Conservation (phyloP, 495 filamentous ascomycete genomes). For the Hypomontagnella submonticulosa region DNA sequence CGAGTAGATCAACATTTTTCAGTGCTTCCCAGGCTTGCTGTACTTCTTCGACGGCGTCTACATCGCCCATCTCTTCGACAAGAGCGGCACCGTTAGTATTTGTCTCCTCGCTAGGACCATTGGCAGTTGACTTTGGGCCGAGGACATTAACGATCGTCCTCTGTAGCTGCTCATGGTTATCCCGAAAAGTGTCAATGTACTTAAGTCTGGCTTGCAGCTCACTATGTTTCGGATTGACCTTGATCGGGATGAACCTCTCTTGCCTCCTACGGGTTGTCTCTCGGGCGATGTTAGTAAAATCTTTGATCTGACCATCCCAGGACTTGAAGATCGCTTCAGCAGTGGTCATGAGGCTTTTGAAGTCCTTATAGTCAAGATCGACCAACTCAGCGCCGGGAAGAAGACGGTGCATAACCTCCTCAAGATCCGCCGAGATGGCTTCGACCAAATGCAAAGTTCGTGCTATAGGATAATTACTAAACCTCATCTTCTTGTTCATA, state of each 20-base stretch:
- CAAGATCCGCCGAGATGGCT: slow-evolving; percentile 95
- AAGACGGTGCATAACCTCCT: slow-evolving; percentile 82
- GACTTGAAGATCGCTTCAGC: slow-evolving; percentile 86
- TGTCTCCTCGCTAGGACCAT: slow-evolving; percentile 60
- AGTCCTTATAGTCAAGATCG: slow-evolving; percentile 91
- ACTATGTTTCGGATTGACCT: slow-evolving; percentile 83
- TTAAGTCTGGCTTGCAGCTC: slow-evolving; percentile 88
- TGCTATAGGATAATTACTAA: slow-evolving; percentile 92
- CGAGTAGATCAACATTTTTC: slow-evolving; percentile 93
- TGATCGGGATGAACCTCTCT: slow-evolving; percentile 98
- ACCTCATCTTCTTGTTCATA: slow-evolving; percentile 95
- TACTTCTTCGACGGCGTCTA: slow-evolving; percentile 98
- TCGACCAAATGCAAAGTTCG: slow-evolving; percentile 94
- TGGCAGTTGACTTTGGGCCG: slow-evolving; percentile 71
- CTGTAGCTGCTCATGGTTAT: slow-evolving; percentile 97
- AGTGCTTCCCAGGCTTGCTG: slow-evolving; percentile 91
- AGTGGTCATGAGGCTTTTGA: slow-evolving; percentile 82
- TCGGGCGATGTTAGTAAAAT: slow-evolving; percentile 96
- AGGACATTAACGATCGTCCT: slow-evolving; percentile 95
- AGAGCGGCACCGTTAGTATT: slow-evolving; percentile 71
- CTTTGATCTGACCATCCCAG: slow-evolving; percentile 96
- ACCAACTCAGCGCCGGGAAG: slow-evolving; percentile 88
- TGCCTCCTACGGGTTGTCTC: slow-evolving; percentile 90
- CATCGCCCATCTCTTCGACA: slow-evolving; percentile 94
- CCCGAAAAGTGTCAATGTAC: slow-evolving; percentile 92